phyloP scores from a whole-genome alignment of 2,329 filamentous ascomycete genomes.

The Sphaerostilbella broomeana region DNA sequence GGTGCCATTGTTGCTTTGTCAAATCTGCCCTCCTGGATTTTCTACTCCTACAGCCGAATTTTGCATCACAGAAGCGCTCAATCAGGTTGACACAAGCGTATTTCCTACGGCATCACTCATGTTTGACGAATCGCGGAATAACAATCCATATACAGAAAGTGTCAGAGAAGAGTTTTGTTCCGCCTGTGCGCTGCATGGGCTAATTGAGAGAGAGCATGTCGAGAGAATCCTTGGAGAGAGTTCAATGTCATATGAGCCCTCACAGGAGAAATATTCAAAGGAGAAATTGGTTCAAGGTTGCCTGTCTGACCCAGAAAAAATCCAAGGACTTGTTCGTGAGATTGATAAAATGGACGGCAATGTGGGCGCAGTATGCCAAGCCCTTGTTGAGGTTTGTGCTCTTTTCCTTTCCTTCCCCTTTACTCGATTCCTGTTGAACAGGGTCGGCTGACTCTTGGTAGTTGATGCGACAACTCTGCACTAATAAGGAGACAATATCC shows the following conservation, averaged over 20 bases:
- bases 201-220: conserved; percentile 74
- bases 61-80: conserved; percentile 63
- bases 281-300: conserved; percentile 75
- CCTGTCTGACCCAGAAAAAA: conserved; percentile 64
- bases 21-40: conserved; percentile 57
- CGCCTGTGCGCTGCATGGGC: conserved; percentile 77
- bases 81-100: conserved; percentile 73
- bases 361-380: conserved; percentile 75
- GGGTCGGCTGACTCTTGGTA: conserved; percentile 23
- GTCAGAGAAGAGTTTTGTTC: conserved; percentile 73
- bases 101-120: conserved; percentile 56
- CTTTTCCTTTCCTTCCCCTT: not conserved
- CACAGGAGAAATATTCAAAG: conserved; percentile 67
- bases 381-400: conserved; percentile 63
- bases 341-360: conserved; percentile 89
- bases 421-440: not conserved
- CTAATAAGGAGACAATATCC: conserved; percentile 71
- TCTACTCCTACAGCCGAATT: conserved; percentile 69
- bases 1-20: conserved; percentile 47
- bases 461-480: conserved; percentile 63
- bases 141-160: conserved; percentile 51
- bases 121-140: conserved; percentile 53
- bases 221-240: conserved; percentile 77
- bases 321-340: conserved; percentile 70
- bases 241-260: conserved; percentile 70